Evolutionary conservation across 1,284 basidiomycete genomes (phyloP).

Genomic region (Omphalotus olearius): DNA sequence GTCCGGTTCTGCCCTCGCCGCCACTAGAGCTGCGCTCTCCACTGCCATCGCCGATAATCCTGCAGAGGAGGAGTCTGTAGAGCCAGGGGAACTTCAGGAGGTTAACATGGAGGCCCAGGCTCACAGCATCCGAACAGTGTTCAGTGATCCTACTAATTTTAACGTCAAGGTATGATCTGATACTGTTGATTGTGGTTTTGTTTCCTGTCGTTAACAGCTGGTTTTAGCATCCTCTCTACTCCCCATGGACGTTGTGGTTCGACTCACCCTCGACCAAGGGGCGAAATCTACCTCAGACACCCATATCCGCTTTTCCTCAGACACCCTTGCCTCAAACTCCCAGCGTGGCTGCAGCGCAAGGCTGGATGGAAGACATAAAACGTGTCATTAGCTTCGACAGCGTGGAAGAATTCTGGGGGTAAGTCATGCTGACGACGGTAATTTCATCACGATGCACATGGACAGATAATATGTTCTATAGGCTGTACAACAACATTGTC

Average conservation of each 20-base stretch:
- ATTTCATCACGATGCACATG: slow-evolving; percentile 10
- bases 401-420: slow-evolving; percentile 98
- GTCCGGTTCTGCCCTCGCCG: slow-evolving; percentile 59
- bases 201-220: slow-evolving; percentile 9
- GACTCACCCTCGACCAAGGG: slow-evolving; percentile 90
- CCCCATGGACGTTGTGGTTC: slow-evolving; percentile 97
- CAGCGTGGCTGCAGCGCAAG: slow-evolving; percentile 64
- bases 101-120: slow-evolving; percentile 77
- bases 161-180: slow-evolving; percentile 75
- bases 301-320: slow-evolving; percentile 72
- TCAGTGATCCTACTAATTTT: slow-evolving; percentile 84
- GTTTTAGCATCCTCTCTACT: slow-evolving; percentile 82
- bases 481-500: slow-evolving; percentile 96
- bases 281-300: slow-evolving; percentile 83
- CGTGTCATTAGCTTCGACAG: slow-evolving; percentile 91
- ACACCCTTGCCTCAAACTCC: slow-evolving; percentile 69
- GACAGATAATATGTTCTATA: slow-evolving; percentile 26
- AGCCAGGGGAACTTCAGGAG: slow-evolving; percentile 77
- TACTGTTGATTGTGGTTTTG: not conserved
- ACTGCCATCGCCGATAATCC: slow-evolving; percentile 63
- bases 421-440: slow-evolving; percentile 25
- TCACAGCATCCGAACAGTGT: slow-evolving; percentile 85
- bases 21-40: slow-evolving; percentile 69
- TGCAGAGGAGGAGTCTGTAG: slow-evolving; percentile 38
- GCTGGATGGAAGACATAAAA: slow-evolving; percentile 98